Conservation (phyloP, 495 filamentous ascomycete genomes). For the Daldinia caldariorum region DNA sequence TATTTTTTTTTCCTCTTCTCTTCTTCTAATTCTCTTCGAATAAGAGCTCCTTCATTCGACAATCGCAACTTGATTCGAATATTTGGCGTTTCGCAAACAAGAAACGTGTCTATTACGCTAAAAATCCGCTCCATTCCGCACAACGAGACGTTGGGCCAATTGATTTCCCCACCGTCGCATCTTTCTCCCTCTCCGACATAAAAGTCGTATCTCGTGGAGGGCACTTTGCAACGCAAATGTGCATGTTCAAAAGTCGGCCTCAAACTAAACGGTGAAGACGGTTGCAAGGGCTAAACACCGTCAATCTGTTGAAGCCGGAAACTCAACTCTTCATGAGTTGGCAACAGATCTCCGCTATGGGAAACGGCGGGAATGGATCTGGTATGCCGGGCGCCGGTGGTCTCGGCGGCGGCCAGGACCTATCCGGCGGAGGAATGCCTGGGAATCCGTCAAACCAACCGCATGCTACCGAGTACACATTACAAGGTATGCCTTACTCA, state of each 20-base stretch:
- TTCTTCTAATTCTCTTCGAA: constrained; percentile 16
- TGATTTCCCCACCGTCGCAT: constrained; percentile 24
- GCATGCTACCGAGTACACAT: constrained; percentile 94
- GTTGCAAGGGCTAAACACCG: constrained; percentile 35
- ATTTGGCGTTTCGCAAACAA: constrained; percentile 12
- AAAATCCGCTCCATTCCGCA: background rate
- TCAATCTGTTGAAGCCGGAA: constrained; percentile 27
- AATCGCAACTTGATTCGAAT: constrained; percentile 12
- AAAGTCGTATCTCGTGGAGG: constrained; percentile 19
- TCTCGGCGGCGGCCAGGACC: constrained; percentile 41
- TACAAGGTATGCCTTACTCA: constrained; percentile 73
- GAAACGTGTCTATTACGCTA: background rate
- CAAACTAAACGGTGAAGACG: constrained; percentile 44
- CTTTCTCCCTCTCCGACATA: constrained; percentile 19
- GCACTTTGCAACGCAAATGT: constrained; percentile 39
- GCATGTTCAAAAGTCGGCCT: constrained; percentile 40
- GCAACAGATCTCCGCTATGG: constrained; percentile 47
- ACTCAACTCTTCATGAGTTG: constrained; percentile 43
- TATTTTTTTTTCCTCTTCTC: constrained; percentile 6
- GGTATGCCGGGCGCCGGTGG: constrained; percentile 33
- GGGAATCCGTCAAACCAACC: constrained; percentile 61
- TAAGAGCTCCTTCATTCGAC: constrained; percentile 3
- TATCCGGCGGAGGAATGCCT: constrained; percentile 38
- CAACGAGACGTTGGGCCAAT: constrained; percentile 28
- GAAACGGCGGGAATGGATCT: constrained; percentile 42